Conservation (phyloP, 805 yeast genomes). For the Komagataella kurtzmanii region DNA sequence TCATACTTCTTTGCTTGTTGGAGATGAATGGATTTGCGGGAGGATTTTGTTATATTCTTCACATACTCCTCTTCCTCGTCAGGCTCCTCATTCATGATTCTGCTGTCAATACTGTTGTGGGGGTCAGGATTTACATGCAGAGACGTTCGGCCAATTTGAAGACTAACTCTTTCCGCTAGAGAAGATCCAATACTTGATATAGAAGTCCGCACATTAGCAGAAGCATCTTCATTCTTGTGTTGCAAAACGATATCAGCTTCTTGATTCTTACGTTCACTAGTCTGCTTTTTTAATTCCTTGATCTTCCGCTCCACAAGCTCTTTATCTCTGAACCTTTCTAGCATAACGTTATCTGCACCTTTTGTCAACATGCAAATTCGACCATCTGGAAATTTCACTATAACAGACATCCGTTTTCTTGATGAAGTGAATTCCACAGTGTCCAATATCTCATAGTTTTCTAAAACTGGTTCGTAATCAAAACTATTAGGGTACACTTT, state of each 20-base stretch:
- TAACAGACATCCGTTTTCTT: slow-evolving; percentile 90
- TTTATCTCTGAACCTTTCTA: slow-evolving; percentile 53
- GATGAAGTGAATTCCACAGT: slow-evolving; percentile 75
- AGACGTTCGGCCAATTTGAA: slow-evolving; percentile 10
- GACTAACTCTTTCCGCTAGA: slow-evolving; percentile 15
- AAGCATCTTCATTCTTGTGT: slow-evolving; percentile 29
- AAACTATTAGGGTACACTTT: slow-evolving; percentile 80
- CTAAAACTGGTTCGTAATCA: slow-evolving; percentile 46
- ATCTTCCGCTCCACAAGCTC: slow-evolving; percentile 52
- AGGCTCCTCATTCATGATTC: slow-evolving; percentile 13
- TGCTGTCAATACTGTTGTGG: slow-evolving; percentile 28
- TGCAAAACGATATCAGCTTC: slow-evolving; percentile 71
- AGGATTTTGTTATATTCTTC: slow-evolving; percentile 34
- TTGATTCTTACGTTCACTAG: slow-evolving; percentile 50
- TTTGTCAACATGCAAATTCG: slow-evolving; percentile 72
- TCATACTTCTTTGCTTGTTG: slow-evolving; percentile 47
- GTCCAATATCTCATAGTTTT: slow-evolving; percentile 64
- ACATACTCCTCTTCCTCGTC: slow-evolving; percentile 37
- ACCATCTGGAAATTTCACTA: slow-evolving; percentile 65
- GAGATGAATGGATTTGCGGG: slow-evolving; percentile 44
- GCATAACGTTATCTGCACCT: slow-evolving; percentile 89
- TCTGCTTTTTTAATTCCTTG: slow-evolving; percentile 41
- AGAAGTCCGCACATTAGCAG: slow-evolving; percentile 14
- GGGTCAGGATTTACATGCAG: slow-evolving; percentile 3
- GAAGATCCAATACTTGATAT: slow-evolving; percentile 10